A percentile compares a stretch with the other conserved stretches of the same genome.
phyloP scores from a whole-genome alignment of 331 rosid species.

The Cydonia oblonga region DNA sequence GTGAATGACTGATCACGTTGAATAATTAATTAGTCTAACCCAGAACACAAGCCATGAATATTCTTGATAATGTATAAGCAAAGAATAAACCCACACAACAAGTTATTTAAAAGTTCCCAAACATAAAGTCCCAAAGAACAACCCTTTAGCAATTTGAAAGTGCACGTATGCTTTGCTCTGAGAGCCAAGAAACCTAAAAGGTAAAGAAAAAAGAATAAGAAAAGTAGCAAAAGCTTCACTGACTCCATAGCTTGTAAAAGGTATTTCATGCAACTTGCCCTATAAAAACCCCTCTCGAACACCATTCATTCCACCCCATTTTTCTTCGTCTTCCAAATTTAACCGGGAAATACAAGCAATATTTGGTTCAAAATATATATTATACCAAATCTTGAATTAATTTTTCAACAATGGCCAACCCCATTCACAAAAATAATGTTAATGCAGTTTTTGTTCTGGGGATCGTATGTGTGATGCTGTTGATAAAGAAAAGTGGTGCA shows the following conservation, averaged over 20 bases:
- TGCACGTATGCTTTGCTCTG: slow-evolving; percentile 59
- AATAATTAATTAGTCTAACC: slow-evolving; percentile 9
- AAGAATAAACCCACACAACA: neutral
- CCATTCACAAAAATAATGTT: neutral
- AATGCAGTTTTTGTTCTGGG: slow-evolving; percentile 8
- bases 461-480: slow-evolving; percentile 31
- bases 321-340: neutral
- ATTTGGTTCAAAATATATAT: neutral
- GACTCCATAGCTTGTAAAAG: slow-evolving; percentile 29
- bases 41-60: slow-evolving; percentile 28
- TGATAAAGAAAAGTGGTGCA: slow-evolving; percentile 37
- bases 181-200: slow-evolving; percentile 39
- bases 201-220: slow-evolving; percentile 27
- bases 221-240: slow-evolving; percentile 42
- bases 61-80: neutral
- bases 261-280: slow-evolving; percentile 31
- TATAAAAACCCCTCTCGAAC: slow-evolving; percentile 40
- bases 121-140: neutral
- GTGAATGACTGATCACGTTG: neutral
- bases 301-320: slow-evolving; percentile 25
- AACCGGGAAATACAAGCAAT: neutral
- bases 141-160: slow-evolving; percentile 2
- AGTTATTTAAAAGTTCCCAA: neutral
- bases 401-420: slow-evolving; percentile 30
- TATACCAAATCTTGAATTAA: too few relatives aligned